Evolutionary conservation across 306 rosid genomes (phyloP).

Genomic region (Cucumis sativus): DNA sequence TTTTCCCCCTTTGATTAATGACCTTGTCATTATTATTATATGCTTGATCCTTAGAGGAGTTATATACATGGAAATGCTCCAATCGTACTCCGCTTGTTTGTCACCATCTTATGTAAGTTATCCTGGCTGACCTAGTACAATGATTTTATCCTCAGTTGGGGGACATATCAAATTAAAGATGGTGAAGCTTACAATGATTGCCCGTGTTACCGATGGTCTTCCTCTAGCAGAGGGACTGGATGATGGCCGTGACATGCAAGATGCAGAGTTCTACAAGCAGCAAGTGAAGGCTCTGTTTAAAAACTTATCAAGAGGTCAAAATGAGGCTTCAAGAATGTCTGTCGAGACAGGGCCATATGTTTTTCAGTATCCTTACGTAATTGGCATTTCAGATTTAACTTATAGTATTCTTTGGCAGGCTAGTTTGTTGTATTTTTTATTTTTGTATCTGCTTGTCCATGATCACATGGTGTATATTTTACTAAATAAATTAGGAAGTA

Average conservation of each 20-base stretch:
- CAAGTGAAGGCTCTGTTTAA: constrained; percentile 94
- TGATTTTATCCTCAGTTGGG: constrained; percentile 4
- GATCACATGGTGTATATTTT: neutral
- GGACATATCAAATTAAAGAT: constrained; percentile 40
- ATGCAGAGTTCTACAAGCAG: constrained; percentile 75
- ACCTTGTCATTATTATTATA: neutral
- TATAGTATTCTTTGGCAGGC: neutral
- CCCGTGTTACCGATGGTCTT: constrained; percentile 97
- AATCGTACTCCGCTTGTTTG: neutral
- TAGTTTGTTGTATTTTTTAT: neutral
- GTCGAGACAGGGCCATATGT: constrained; percentile 91
- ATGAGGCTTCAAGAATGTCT: constrained; percentile 98
- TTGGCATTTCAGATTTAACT: neutral
- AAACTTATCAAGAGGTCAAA: constrained; percentile 80
- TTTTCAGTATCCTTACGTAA: constrained; percentile 74
- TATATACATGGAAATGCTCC: neutral
- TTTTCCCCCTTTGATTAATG: neutral
- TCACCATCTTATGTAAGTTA: neutral
- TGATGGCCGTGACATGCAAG: constrained; percentile 77
- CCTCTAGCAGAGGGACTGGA: constrained; percentile 92
- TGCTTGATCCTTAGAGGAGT: neutral
- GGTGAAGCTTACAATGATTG: constrained; percentile 98
- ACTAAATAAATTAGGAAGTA: neutral
- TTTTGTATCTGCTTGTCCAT: neutral
- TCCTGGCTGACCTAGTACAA: neutral